Evolutionary conservation across 768 basidiomycete genomes (phyloP).

Genomic region (Crepidotus variabilis): DNA sequence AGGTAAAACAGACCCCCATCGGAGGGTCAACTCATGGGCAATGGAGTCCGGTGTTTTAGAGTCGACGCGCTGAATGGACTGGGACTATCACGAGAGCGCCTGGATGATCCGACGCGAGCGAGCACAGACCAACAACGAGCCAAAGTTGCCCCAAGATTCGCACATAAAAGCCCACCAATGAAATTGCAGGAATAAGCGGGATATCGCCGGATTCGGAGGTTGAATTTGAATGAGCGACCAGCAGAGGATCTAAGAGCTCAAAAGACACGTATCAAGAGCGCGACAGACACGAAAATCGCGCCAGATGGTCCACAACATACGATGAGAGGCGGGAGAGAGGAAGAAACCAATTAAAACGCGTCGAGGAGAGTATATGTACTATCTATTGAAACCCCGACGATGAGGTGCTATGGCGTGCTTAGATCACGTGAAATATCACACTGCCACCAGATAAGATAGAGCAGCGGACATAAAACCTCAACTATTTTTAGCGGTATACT

Average conservation of each 20-base stretch:
- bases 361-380: constrained; percentile 24
- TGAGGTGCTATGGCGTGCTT: constrained; percentile 41
- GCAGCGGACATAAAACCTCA: neutral
- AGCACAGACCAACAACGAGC: constrained; percentile 3
- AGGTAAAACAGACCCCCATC: constrained; percentile 1
- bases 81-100: constrained; percentile 9
- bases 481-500: neutral
- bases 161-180: constrained; percentile 12
- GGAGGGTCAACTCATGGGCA: neutral
- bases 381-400: constrained; percentile 37
- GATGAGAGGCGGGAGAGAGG: neutral
- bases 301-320: constrained; percentile 1
- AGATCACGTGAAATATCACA: constrained; percentile 14
- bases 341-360: constrained; percentile 10
- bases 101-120: constrained; percentile 8
- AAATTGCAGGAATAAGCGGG: neutral
- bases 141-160: constrained; percentile 12
- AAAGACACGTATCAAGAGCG: constrained; percentile 8
- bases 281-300: constrained; percentile 4
- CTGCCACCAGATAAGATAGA: neutral
- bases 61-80: constrained; percentile 1
- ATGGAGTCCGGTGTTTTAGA: neutral
- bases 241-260: neutral
- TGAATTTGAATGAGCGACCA: constrained; percentile 9
- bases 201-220: constrained; percentile 21